phyloP scores from a whole-genome alignment of 2,329 filamentous ascomycete species.

The Stenocarpella maydis region DNA sequence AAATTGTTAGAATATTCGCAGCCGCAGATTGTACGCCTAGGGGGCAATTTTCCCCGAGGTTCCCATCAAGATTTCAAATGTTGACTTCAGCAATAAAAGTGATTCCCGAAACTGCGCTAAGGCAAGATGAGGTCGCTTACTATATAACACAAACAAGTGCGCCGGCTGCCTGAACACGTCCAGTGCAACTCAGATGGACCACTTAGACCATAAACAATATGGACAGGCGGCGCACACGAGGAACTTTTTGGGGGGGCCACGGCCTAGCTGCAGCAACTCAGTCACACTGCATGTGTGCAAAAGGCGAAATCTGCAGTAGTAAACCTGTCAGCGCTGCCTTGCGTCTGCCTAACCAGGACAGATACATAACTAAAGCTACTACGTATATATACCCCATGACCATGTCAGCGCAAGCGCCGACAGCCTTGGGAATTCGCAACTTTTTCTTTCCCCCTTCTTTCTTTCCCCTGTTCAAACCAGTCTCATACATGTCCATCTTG shows the following conservation, averaged over 20 bases:
- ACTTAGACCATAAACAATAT: not conserved
- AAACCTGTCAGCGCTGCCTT: constrained; percentile 2
- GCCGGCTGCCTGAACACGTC: not conserved
- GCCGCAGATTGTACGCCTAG: too few species aligned
- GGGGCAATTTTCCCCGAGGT: too few species aligned
- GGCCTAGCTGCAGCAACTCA: constrained; percentile 6
- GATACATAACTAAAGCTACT: too few species aligned
- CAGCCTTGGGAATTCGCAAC: not conserved
- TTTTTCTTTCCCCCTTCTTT: not conserved
- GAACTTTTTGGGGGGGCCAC: not conserved
- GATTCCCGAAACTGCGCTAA: too few species aligned
- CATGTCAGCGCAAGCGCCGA: not conserved
- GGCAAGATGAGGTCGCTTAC: not conserved
- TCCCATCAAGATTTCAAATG: too few species aligned
- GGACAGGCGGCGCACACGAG: not conserved
- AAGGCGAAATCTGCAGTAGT: not conserved
- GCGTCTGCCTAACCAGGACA: constrained; percentile 4
- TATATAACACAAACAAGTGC: constrained; percentile 6
- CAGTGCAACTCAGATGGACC: not conserved
- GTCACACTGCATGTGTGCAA: constrained; percentile 1
- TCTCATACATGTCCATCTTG: not conserved
- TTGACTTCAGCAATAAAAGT: not conserved
- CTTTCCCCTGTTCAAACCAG: not conserved
- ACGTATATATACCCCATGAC: not conserved
- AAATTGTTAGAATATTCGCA: too few species aligned